Evolutionary conservation across 129 eudicot genomes (phyloP).

Genomic region (Dittrichia graveolens): DNA sequence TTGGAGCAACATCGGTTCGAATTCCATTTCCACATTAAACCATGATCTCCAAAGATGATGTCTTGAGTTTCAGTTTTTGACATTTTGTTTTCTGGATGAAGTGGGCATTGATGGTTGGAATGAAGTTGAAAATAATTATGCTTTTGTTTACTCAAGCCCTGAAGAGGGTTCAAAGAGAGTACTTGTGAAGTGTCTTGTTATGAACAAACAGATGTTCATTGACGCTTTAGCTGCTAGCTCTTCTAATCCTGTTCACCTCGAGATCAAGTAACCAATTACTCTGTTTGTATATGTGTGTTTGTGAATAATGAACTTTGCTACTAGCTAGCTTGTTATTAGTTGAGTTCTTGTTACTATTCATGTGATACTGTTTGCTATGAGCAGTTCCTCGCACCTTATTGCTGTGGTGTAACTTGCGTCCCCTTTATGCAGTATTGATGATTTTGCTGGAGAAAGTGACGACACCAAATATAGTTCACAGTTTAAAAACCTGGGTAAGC

Average conservation of each 20-base stretch:
- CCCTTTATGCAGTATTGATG: constrained; percentile 53
- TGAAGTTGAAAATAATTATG: constrained; percentile 72
- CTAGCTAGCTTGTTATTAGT: neutral
- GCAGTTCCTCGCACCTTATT: neutral
- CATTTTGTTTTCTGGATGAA: constrained; percentile 42
- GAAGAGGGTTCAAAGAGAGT: constrained; percentile 59
- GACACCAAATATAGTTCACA: constrained; percentile 59
- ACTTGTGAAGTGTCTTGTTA: constrained; percentile 65
- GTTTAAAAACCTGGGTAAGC: constrained; percentile 72
- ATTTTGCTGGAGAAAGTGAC: constrained; percentile 53
- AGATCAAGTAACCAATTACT: constrained; percentile 52
- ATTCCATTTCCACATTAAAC: neutral
- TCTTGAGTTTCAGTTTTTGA: neutral
- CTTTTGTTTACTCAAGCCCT: constrained; percentile 65
- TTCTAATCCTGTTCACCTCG: constrained; percentile 61
- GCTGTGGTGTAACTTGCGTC: constrained; percentile 8
- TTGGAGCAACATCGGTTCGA: neutral
- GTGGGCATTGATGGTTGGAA: constrained; percentile 83
- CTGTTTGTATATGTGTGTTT: neutral
- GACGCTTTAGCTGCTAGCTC: constrained; percentile 61
- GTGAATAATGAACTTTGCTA: neutral
- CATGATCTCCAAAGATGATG: neutral
- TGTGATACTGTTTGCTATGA: neutral
- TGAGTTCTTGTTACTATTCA: neutral
- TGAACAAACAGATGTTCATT: constrained; percentile 67